phyloP scores from a whole-genome alignment of 345 rosid species.

The Excoecaria agallocha region DNA sequence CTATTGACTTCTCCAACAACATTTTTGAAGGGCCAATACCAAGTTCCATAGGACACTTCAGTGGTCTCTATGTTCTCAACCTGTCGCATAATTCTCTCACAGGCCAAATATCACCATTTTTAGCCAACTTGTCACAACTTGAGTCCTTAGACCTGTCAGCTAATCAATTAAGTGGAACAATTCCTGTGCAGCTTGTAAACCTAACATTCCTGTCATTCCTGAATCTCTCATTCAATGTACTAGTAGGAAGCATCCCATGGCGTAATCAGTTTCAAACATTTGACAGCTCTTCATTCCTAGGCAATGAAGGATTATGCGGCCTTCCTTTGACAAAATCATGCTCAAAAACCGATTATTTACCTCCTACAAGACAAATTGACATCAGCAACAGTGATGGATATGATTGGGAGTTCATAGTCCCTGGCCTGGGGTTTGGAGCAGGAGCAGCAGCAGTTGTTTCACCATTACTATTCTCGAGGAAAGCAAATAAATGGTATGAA shows the following conservation, averaged over 20 bases:
- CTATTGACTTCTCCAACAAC: slow-evolving; percentile 28
- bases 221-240: slow-evolving; percentile 21
- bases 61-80: slow-evolving; percentile 23
- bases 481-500: slow-evolving; percentile 28
- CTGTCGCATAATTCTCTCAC: slow-evolving; percentile 19
- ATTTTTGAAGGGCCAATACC: slow-evolving; percentile 21
- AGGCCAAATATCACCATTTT: neutral
- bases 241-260: slow-evolving; percentile 11
- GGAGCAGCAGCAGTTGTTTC: slow-evolving; percentile 50
- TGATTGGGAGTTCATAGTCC: slow-evolving; percentile 47
- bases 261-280: slow-evolving; percentile 16
- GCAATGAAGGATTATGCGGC: slow-evolving; percentile 18
- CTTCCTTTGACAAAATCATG: neutral
- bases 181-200: slow-evolving; percentile 17
- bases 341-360: neutral
- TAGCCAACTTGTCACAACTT: slow-evolving; percentile 3
- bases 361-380: neutral
- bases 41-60: slow-evolving; percentile 15
- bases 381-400: neutral
- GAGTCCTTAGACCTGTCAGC: slow-evolving; percentile 26
- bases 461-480: slow-evolving; percentile 36
- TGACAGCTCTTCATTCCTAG: neutral
- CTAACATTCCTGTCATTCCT: slow-evolving; percentile 20
- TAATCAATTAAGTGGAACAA: slow-evolving; percentile 11
- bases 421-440: slow-evolving; percentile 49